phyloP scores from a whole-genome alignment of 306 rosid genomes.

The Mucuna pruriens region DNA sequence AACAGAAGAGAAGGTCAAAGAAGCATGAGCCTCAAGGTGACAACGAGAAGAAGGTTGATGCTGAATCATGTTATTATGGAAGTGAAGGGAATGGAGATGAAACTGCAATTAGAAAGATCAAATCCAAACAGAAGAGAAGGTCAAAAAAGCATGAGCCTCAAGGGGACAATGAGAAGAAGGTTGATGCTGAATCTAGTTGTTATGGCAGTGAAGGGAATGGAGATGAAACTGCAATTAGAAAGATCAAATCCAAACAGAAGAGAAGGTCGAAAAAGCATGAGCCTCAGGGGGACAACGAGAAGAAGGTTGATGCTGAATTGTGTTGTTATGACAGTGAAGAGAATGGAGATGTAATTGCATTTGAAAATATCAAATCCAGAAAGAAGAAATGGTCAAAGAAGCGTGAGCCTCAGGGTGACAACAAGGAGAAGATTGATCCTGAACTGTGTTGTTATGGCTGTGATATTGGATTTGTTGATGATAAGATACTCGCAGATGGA shows the following conservation, averaged over 20 bases:
- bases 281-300: neutral
- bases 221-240: neutral
- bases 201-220: neutral
- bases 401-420: neutral
- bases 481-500: neutral
- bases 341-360: constrained; percentile 9
- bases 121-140: neutral
- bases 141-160: neutral
- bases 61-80: neutral
- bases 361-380: too few relatives aligned
- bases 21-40: neutral
- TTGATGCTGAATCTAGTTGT: neutral
- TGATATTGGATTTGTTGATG: neutral
- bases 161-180: neutral
- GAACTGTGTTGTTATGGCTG: neutral
- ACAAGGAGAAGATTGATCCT: neutral
- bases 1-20: neutral
- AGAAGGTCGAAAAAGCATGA: neutral
- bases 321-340: neutral
- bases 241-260: neutral
- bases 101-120: neutral
- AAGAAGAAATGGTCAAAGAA: neutral
- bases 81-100: neutral
- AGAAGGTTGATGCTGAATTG: neutral
- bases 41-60: neutral